Conservation (phyloP, 306 rosid species). For the Cucurbita pepo region DNA sequence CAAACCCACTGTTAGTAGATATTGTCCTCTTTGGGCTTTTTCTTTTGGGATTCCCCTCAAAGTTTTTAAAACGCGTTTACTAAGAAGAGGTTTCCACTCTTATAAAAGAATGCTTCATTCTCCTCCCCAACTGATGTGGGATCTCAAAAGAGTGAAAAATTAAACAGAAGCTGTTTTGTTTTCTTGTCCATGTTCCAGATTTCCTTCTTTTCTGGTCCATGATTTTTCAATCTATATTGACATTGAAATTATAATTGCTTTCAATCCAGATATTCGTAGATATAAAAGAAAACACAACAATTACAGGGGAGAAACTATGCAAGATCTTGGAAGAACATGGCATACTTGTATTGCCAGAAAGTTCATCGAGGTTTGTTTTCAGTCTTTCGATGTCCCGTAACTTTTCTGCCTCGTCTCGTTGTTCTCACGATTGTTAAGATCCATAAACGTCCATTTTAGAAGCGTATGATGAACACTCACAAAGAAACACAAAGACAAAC, state of each 20-base stretch:
- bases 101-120: too few relatives aligned
- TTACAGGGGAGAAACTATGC: conserved; percentile 32
- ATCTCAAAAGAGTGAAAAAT: background rate
- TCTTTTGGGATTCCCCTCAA: too few relatives aligned
- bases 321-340: conserved; percentile 48
- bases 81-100: too few relatives aligned
- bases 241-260: background rate
- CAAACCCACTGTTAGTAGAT: too few relatives aligned
- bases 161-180: background rate
- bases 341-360: conserved; percentile 31
- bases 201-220: background rate
- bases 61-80: too few relatives aligned
- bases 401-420: background rate
- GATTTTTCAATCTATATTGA: background rate
- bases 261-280: conserved; percentile 35
- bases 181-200: background rate
- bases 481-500: background rate
- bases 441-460: background rate
- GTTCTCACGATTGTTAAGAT: background rate
- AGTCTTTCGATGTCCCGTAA: background rate
- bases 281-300: conserved; percentile 31
- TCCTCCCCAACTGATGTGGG: too few relatives aligned
- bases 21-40: too few relatives aligned
- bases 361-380: conserved; percentile 46
- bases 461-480: background rate